phyloP scores from a whole-genome alignment of 768 basidiomycete genomes.

The Plicaturopsis crispa region DNA sequence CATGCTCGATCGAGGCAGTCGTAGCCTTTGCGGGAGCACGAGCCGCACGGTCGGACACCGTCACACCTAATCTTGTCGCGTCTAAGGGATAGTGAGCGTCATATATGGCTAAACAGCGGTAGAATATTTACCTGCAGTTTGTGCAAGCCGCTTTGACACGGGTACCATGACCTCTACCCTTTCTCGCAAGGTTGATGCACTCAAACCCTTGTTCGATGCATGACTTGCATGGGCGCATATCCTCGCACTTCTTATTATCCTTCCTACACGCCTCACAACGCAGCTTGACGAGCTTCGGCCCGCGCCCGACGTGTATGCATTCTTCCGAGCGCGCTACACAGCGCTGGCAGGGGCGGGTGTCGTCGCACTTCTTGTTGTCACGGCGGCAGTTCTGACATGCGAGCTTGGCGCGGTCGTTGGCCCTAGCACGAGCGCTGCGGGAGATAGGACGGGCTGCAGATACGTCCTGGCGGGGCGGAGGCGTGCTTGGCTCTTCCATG shows the following conservation, averaged over 20 bases:
- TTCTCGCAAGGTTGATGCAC: conserved; percentile 43
- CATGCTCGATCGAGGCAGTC: conserved; percentile 47
- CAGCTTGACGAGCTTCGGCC: conserved; percentile 49
- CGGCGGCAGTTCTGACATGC: conserved; percentile 55
- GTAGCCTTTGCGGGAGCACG: conserved; percentile 42
- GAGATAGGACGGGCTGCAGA: conserved; percentile 14
- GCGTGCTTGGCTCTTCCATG: conserved; percentile 29
- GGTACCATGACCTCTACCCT: conserved; percentile 50
- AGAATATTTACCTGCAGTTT: conserved; percentile 43
- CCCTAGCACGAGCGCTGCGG: conserved; percentile 21
- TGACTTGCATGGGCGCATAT: conserved; percentile 45
- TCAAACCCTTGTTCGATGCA: conserved; percentile 39
- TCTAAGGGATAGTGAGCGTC: conserved; percentile 23
- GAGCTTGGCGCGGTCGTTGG: conserved; percentile 44
- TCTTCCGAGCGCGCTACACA: conserved; percentile 47
- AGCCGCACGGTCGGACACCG: conserved; percentile 45
- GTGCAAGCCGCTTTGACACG: conserved; percentile 57
- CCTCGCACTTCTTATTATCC: conserved; percentile 53
- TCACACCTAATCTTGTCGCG: conserved; percentile 59
- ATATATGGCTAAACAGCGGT: conserved; percentile 5
- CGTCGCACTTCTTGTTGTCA: conserved; percentile 67
- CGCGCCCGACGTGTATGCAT: conserved; percentile 49
- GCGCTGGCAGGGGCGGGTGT: conserved; percentile 54
- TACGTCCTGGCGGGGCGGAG: conserved; percentile 14
- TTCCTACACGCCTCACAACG: conserved; percentile 53